Evolutionary conservation across 805 yeast species (phyloP), one percentile per base, ranked within the genome.

Genomic region (Millerozyma acaciae): DNA sequence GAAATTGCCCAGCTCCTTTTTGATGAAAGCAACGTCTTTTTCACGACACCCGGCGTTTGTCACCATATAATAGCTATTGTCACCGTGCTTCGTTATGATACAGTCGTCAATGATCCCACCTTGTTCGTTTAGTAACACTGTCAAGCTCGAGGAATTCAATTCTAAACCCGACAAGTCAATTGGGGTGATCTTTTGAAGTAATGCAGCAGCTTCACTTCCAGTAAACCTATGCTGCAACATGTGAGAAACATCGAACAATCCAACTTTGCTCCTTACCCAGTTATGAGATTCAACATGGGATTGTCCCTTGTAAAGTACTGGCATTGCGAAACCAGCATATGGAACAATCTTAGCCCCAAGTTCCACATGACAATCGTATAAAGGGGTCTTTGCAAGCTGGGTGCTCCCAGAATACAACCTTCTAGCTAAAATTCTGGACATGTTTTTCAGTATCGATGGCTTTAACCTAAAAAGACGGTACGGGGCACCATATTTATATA

Each of bases 291-390:
- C 95, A 25, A 87, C 78, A 57, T 90, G 97, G 2, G 85, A 62
- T 60, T 85, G 95, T n/a, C 72, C 79, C 43, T 76, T 73, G 66
- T 89, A 93, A 19, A 87, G 60, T 7, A 93, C 88, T 2, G 98
- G 98, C 97, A 93, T 90, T 29, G 81, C 76, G 51, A 76, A 93
- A n/a, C 96, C 96, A 12, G 97, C 97, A 61, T 85, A 93, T 28
- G 94, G 94, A 4, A 89, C 97, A 81, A 93, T 81, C 35, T 84
- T 88, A 9, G 88, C 98, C 5, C 88, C 90, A 28, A 78, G 66
- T 35, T 75, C 73, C 21, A 81, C 66, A 55, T 93, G 97, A 16
- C 87, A 69, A 37, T 83, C 87, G 55, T 82, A 78, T 25, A 93
- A 68, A 4, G 97, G 94, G 1, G 97, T 93, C 45, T 68, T 76